Percentiles rank a stretch among this genome's conserved stretches.
phyloP scores from a whole-genome alignment of 345 rosid genomes.

The Euphorbia pulcherrima region DNA sequence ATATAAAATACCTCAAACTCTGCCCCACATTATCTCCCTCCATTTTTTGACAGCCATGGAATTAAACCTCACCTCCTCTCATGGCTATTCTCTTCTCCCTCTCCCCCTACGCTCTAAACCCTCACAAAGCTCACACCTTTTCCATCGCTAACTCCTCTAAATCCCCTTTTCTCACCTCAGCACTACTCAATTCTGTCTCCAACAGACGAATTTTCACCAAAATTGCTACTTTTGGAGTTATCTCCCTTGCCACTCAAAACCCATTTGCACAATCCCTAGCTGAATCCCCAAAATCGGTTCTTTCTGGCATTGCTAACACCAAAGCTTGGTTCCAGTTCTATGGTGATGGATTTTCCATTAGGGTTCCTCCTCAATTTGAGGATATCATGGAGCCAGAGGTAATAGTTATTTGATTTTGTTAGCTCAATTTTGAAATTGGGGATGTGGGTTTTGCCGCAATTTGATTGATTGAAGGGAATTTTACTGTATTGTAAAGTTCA shows the following conservation, averaged over 20 bases:
- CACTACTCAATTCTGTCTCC: conserved; percentile 26
- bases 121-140: conserved; percentile 25
- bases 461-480: not conserved
- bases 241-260: conserved; percentile 39
- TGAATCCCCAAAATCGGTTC: conserved; percentile 43
- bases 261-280: conserved; percentile 48
- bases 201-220: conserved; percentile 51
- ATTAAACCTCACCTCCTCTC: conserved; percentile 21
- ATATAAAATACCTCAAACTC: not conserved
- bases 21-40: conserved; percentile 43
- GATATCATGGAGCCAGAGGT: conserved; percentile 93
- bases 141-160: conserved; percentile 14
- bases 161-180: conserved; percentile 6
- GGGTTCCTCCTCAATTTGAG: conserved; percentile 83
- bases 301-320: conserved; percentile 59
- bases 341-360: conserved; percentile 76
- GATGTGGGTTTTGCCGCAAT: not conserved
- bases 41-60: conserved; percentile 32
- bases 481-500: conserved; percentile 4
- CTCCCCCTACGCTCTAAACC: conserved; percentile 29
- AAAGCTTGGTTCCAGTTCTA: conserved; percentile 83
- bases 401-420: not conserved
- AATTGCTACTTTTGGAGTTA: conserved; percentile 39
- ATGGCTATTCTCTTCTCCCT: conserved; percentile 66
- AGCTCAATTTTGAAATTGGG: not conserved